phyloP scores from a whole-genome alignment of 768 basidiomycete species.

The Tricholoma furcatifolium region DNA sequence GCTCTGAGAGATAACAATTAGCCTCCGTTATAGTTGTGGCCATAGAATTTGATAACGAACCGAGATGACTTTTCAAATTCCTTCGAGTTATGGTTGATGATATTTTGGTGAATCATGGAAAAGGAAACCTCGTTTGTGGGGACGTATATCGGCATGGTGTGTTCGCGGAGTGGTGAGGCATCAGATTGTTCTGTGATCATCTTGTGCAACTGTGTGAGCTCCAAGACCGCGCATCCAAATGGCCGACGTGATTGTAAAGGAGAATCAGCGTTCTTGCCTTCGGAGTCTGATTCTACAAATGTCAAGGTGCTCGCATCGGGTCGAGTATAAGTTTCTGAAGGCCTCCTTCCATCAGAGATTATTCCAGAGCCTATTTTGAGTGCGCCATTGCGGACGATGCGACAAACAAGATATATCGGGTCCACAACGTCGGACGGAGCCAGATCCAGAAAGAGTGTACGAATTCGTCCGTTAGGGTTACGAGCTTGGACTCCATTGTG shows the following conservation, averaged over 20 bases:
- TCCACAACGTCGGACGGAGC: constrained; percentile 82
- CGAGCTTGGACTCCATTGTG: constrained; percentile 88
- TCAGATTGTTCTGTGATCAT: constrained; percentile 66
- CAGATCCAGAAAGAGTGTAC: constrained; percentile 90
- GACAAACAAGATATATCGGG: constrained; percentile 86
- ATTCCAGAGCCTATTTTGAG: constrained; percentile 67
- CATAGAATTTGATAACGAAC: constrained; percentile 37
- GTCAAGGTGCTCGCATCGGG: constrained; percentile 27
- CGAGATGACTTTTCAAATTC: constrained; percentile 83
- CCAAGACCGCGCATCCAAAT: constrained; percentile 94
- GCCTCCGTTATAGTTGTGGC: not conserved
- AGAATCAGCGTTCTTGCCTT: constrained; percentile 26
- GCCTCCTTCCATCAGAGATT: constrained; percentile 48
- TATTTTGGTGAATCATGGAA: constrained; percentile 93
- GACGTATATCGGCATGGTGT: constrained; percentile 85
- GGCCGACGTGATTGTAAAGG: constrained; percentile 71
- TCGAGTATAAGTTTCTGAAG: constrained; percentile 50
- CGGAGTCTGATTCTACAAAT: constrained; percentile 21
- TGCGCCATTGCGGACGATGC: constrained; percentile 84
- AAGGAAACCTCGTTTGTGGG: constrained; percentile 83
- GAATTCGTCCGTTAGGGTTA: constrained; percentile 71
- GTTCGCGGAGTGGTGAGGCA: constrained; percentile 65
- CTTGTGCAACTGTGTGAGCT: constrained; percentile 72
- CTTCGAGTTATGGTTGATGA: constrained; percentile 74
- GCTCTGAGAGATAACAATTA: constrained; percentile 49